Base-by-base conservation (phyloP, 1,284 basidiomycete species). In the Apiotrichum laibachii region DNA sequence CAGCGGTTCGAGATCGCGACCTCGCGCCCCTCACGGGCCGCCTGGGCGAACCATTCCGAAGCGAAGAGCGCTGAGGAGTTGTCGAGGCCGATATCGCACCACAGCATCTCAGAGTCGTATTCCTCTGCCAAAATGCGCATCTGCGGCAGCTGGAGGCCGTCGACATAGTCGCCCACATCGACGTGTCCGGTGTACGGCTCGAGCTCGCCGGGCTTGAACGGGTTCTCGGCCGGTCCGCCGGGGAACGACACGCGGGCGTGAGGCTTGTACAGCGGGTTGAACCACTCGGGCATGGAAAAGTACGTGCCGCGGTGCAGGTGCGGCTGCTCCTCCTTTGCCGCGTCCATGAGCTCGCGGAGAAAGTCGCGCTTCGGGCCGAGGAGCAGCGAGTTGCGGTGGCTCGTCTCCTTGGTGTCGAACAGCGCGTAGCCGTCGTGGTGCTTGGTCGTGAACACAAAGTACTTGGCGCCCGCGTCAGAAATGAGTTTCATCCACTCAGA, bases 1-100 rank as follows among this genome's bases (percentile, higher is more conserved):
- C 69, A 71, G 77, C 85, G 79, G 61, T 85, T 81, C 63, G 85
- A 84, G 67, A 85, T 81, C 0, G 81, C 81, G 11, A 86, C 84
- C 65, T 85, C 82, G 31, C 81, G 76, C 0, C 82, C 82, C 46
- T 81, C 75, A 18, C 69, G 62, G 56, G 79, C 72, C 0, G 84
- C 82, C 45, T 81, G 62, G 47, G 82, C 83, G 63, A 84, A 86
- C 71, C 79, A 86, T 21, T 81, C 74, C 2, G 82, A 79, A 0
- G 82, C 81, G 50, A 84, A 82, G 18, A 82, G 78, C 0, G 79
- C 64, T 1, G 79, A 81, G 48, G 72, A 79, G 63, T 84, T 85
- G 0, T 83, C 80, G 10, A 84, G 82, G 15, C 85, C 85, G 18
- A 86, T 85, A 63, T 86, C 76, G 26, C 55, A 82, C 83, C 84